Conservation (phyloP, 2,329 filamentous ascomycete genomes). For the Xylariaceae sp. region DNA sequence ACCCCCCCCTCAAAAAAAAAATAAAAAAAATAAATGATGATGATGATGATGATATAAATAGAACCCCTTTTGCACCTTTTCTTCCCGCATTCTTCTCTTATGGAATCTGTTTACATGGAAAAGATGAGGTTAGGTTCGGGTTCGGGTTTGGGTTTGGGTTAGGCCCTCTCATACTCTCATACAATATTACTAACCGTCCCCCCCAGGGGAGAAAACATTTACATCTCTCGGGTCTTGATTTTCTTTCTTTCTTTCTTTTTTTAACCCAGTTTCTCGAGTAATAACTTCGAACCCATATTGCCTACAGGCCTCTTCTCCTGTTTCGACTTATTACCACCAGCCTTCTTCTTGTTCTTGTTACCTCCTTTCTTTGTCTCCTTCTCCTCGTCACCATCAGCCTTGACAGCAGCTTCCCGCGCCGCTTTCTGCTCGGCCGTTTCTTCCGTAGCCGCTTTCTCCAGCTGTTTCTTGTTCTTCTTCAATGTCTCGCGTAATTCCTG, state of each 20-base stretch:
- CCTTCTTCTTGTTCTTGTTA: constrained; percentile 32
- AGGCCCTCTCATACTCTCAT: too few species aligned
- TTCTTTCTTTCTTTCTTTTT: background rate
- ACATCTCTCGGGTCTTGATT: too few species aligned
- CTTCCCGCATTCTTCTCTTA: too few species aligned
- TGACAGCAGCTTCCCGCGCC: constrained; percentile 46
- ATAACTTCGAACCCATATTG: constrained; percentile 56
- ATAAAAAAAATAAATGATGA: too few species aligned
- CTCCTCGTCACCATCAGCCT: constrained; percentile 40
- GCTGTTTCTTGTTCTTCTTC: constrained; percentile 64
- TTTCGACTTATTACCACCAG: constrained; percentile 25
- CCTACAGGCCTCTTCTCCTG: constrained; percentile 43
- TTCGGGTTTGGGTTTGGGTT: too few species aligned
- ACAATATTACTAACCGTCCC: too few species aligned
- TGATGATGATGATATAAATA: too few species aligned
- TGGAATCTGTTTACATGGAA: too few species aligned
- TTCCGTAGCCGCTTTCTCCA: constrained; percentile 62
- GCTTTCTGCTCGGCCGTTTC: constrained; percentile 50
- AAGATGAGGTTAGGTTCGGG: too few species aligned
- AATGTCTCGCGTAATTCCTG: constrained; percentile 63
- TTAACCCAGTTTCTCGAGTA: constrained; percentile 50
- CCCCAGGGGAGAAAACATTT: too few species aligned
- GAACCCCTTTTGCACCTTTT: too few species aligned
- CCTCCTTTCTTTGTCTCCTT: constrained; percentile 33
- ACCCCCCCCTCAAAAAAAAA: too few species aligned